phyloP scores from a whole-genome alignment of 768 basidiomycete species.

The Russula abietina region DNA sequence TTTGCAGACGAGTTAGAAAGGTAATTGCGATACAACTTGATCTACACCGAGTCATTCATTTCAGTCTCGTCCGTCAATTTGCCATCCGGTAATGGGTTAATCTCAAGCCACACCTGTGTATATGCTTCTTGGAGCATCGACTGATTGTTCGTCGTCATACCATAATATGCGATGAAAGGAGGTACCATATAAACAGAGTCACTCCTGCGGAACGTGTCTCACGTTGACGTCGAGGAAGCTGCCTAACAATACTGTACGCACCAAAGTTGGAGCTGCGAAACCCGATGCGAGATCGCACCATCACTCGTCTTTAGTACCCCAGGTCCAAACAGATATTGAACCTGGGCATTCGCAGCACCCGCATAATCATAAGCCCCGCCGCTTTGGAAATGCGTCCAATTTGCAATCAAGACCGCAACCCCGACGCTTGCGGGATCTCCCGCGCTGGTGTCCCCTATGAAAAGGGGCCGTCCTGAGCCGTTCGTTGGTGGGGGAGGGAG shows the following conservation, averaged over 20 bases:
- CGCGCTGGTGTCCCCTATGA: conserved; percentile 53
- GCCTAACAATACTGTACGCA: conserved; percentile 29
- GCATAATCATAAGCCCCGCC: conserved; percentile 43
- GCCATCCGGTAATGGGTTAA: too few relatives aligned
- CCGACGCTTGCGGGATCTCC: conserved; percentile 80
- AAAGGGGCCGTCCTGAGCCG: conserved; percentile 48
- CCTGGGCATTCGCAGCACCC: conserved; percentile 57
- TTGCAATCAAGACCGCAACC: conserved; percentile 58
- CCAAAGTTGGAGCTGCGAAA: conserved; percentile 67
- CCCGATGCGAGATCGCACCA: conserved; percentile 79
- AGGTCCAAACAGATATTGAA: conserved; percentile 50
- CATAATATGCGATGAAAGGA: conserved; percentile 84
- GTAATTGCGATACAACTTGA: conserved; percentile 62
- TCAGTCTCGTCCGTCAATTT: not conserved
- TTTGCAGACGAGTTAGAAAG: conserved; percentile 46
- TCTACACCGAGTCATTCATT: conserved; percentile 27
- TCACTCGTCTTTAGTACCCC: conserved; percentile 56
- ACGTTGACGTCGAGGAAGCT: not conserved
- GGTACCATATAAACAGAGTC: conserved; percentile 85
- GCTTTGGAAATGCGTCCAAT: conserved; percentile 44
- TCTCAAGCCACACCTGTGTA: conserved; percentile 41
- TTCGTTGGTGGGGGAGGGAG: conserved; percentile 41
- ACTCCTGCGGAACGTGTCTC: conserved; percentile 40
- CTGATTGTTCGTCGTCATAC: conserved; percentile 50
- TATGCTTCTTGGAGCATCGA: conserved; percentile 59